A percentile compares a stretch with the other conserved stretches of the same genome.
phyloP scores from a whole-genome alignment of 1,139 yeast species.

The Hemisphaericaspora subhashii region DNA sequence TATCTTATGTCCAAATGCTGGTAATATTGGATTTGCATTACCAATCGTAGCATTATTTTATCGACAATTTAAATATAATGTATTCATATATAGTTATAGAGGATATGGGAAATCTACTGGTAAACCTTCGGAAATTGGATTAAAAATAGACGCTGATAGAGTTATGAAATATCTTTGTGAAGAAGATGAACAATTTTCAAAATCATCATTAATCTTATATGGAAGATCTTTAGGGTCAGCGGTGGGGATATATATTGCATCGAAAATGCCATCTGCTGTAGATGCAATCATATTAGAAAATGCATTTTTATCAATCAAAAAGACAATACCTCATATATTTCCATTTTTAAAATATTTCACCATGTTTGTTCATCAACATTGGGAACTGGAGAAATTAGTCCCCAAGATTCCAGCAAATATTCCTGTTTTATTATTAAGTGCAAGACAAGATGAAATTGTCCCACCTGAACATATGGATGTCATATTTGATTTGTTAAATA shows the following conservation, averaged over 20 bases:
- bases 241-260: constrained; percentile 80
- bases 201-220: constrained; percentile 64
- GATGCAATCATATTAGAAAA: constrained; percentile 78
- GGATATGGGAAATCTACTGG: constrained; percentile 93
- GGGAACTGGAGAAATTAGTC: constrained; percentile 77
- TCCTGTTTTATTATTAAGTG: constrained; percentile 74
- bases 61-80: constrained; percentile 68
- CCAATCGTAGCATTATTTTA: constrained; percentile 79
- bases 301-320: constrained; percentile 76
- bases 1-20: constrained; percentile 90
- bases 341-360: constrained; percentile 64
- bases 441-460: constrained; percentile 81
- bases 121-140: constrained; percentile 69
- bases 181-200: constrained; percentile 52
- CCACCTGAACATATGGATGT: constrained; percentile 82
- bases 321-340: constrained; percentile 80
- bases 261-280: constrained; percentile 48
- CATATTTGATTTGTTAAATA: constrained; percentile 52
- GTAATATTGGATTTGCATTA: constrained; percentile 90
- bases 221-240: constrained; percentile 97
- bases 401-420: constrained; percentile 49
- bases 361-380: constrained; percentile 68
- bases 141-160: constrained; percentile 79
- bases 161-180: constrained; percentile 58
- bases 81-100: constrained; percentile 82